These are phyloP conservation scores for Diplogelasinospora grovesii DNA, from an alignment of 495 filamentous ascomycete species.

Conservation along the genomic window DNA sequence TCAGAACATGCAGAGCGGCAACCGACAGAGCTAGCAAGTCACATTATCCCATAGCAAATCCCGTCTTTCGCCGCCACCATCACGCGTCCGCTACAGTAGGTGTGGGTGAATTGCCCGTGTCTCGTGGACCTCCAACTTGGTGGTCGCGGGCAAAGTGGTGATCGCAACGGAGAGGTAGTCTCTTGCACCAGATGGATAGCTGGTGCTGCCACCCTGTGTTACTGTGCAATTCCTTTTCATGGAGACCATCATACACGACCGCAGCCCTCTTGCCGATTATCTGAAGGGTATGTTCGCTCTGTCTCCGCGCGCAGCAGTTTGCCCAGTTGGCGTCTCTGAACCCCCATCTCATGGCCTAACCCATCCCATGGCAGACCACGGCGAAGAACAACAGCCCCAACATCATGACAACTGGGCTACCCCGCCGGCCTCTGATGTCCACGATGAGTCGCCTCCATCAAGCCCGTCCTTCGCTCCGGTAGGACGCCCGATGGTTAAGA, in stretches of 20 bases:
- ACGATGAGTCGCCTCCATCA: conserved; percentile 38
- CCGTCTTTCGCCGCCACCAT: neutral
- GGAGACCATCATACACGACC: conserved; percentile 87
- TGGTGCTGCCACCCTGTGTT: conserved; percentile 22
- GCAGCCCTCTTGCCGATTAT: conserved; percentile 87
- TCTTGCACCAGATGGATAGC: conserved; percentile 26
- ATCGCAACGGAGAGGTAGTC: too few species aligned
- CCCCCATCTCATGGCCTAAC: conserved; percentile 5
- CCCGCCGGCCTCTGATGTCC: conserved; percentile 31
- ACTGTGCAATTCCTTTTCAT: conserved; percentile 47
- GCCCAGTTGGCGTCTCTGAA: neutral
- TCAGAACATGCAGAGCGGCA: conserved; percentile 13
- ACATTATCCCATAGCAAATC: conserved; percentile 5
- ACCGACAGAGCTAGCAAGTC: conserved; percentile 15
- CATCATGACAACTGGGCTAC: conserved; percentile 34
- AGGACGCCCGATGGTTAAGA: conserved; percentile 60
- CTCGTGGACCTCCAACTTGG: too few species aligned
- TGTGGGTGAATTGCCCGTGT: too few species aligned
- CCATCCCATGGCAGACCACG: conserved; percentile 27
- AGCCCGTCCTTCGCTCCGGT: conserved; percentile 67
- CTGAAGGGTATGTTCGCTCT: conserved; percentile 64
- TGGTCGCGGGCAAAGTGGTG: too few species aligned
- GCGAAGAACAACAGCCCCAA: conserved; percentile 37
- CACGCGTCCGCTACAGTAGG: neutral
- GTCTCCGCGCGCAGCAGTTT: too few species aligned